These are phyloP conservation scores for Osmanthus fragrans DNA, from an alignment of 257 asterid species.

Conservation along the genomic window DNA sequence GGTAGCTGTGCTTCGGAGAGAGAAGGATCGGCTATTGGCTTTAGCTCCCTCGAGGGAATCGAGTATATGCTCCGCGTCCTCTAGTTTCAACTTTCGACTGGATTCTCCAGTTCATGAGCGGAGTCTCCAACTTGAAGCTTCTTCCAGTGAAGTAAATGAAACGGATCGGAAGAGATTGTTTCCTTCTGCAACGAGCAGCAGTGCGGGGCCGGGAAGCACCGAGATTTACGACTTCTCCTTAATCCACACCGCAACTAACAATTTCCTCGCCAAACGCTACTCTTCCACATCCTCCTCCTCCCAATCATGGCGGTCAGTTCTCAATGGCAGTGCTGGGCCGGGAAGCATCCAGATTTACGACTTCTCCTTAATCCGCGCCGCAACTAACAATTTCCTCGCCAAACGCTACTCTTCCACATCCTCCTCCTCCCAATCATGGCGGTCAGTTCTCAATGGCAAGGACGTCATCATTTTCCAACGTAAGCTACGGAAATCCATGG, in stretches of 20 bases:
- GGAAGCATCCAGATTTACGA: constrained; percentile 58
- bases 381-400: constrained; percentile 83
- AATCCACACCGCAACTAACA: too few species aligned
- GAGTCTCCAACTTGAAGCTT: too few species aligned
- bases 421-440: constrained; percentile 42
- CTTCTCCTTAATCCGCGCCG: constrained; percentile 77
- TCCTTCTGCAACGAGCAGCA: constrained; percentile 26
- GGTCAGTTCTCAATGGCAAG: constrained; percentile 40
- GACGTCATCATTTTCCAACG: constrained; percentile 78
- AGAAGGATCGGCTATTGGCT: constrained; percentile 9
- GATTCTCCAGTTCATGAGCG: background rate
- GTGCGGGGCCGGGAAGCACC: constrained; percentile 18
- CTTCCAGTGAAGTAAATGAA: background rate
- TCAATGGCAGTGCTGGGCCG: constrained; percentile 16
- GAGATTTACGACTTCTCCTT: too few species aligned
- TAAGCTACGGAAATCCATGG: constrained; percentile 46
- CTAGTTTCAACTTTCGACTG: constrained; percentile 14
- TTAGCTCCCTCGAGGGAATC: constrained; percentile 3
- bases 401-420: constrained; percentile 71
- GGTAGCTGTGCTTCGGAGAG: background rate
- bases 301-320: too few species aligned
- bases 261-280: too few species aligned
- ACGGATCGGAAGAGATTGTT: constrained; percentile 27
- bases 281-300: too few species aligned
- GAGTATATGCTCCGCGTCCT: background rate